Conservation (phyloP, 2,329 filamentous ascomycete genomes). For the Ophiostoma montium region DNA sequence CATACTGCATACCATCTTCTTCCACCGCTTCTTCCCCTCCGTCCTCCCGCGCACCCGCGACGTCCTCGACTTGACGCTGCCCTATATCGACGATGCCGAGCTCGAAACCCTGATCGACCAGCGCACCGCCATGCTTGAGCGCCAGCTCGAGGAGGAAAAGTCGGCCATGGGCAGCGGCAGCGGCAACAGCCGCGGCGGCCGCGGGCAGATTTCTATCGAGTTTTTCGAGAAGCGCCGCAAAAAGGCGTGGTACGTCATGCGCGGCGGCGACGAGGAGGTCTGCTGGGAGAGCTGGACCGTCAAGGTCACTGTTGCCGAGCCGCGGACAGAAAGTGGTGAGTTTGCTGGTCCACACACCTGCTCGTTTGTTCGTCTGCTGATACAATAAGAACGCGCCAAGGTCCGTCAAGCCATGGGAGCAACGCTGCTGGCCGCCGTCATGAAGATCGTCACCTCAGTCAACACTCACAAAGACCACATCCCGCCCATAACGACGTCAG, state of each 20-base stretch:
- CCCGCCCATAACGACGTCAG: constrained; percentile 85
- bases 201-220: constrained; percentile 71
- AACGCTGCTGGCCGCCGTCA: constrained; percentile 69
- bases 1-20: constrained; percentile 94
- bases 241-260: constrained; percentile 58
- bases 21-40: constrained; percentile 91
- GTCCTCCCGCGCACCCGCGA: constrained; percentile 73
- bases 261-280: constrained; percentile 67
- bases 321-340: constrained; percentile 56
- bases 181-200: constrained; percentile 29
- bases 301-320: constrained; percentile 84
- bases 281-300: constrained; percentile 96
- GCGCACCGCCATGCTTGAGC: constrained; percentile 63
- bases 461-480: constrained; percentile 92
- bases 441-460: constrained; percentile 80
- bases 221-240: constrained; percentile 91
- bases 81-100: constrained; percentile 78
- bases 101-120: constrained; percentile 90
- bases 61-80: constrained; percentile 78
- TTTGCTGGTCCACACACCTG: no score
- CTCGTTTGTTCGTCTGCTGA: constrained; percentile 36
- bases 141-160: constrained; percentile 55
- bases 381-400: constrained; percentile 73
- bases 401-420: constrained; percentile 84
- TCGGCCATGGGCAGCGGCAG: constrained; percentile 14